These are phyloP conservation scores for Meyerozyma sp. DNA, from an alignment of 1,139 yeast genomes.

Conservation along the genomic window DNA sequence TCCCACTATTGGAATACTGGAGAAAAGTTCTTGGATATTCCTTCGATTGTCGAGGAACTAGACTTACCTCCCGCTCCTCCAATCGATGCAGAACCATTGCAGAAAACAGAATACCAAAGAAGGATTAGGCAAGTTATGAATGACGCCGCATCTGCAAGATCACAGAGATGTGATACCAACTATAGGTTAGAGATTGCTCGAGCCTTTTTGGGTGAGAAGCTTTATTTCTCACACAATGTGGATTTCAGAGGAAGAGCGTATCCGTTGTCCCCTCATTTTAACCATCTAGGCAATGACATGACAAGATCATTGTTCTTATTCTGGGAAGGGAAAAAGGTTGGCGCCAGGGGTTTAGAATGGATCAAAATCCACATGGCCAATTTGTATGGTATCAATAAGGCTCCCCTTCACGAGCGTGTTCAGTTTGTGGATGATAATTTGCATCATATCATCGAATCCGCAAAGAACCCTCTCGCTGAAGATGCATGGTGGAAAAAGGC, in stretches of 20 bases:
- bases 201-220: conserved; percentile 82
- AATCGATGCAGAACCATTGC: conserved; percentile 65
- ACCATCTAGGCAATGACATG: conserved; percentile 87
- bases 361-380: conserved; percentile 87
- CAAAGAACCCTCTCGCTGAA: conserved; percentile 57
- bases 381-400: conserved; percentile 82
- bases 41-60: conserved; percentile 53
- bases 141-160: conserved; percentile 63
- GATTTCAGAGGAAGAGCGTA: conserved; percentile 75
- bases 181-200: conserved; percentile 93
- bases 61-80: conserved; percentile 63
- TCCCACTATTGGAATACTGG: conserved; percentile 87
- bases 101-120: conserved; percentile 62
- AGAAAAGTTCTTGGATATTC: conserved; percentile 72
- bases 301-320: conserved; percentile 80
- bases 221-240: conserved; percentile 84
- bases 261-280: conserved; percentile 77
- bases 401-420: conserved; percentile 70
- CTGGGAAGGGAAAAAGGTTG: conserved; percentile 84
- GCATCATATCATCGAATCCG: conserved; percentile 59
- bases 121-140: conserved; percentile 52
- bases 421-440: conserved; percentile 66
- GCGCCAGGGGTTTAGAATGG: conserved; percentile 77
- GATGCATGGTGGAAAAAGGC: conserved; percentile 80
- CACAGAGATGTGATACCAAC: conserved; percentile 90